These are phyloP conservation scores for Neurospora sp. DNA, from an alignment of 2,329 filamentous ascomycete species.

Conservation along the genomic window DNA sequence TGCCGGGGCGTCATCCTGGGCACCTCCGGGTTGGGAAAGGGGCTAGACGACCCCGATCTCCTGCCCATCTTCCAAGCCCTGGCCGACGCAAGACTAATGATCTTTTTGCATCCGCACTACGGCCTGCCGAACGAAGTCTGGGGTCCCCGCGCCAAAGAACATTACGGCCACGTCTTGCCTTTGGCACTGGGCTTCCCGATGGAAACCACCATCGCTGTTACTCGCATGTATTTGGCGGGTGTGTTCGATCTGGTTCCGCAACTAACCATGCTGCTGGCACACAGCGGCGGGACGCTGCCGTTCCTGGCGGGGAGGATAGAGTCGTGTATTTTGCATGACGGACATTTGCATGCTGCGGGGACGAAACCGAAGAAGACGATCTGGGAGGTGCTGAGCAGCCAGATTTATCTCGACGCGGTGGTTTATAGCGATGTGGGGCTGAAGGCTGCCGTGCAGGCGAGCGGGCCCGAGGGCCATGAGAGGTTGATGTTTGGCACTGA, in stretches of 20 bases:
- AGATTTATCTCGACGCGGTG: conserved; percentile 82
- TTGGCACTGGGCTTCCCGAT: conserved; percentile 81
- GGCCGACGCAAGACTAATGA: conserved; percentile 50
- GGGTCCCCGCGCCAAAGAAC: conserved; percentile 53
- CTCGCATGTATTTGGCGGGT: conserved; percentile 76
- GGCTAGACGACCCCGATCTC: conserved; percentile 67
- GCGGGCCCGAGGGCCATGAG: conserved; percentile 53
- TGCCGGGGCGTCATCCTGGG: conserved; percentile 84
- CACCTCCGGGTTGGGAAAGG: conserved; percentile 68
- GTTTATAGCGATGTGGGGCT: conserved; percentile 69
- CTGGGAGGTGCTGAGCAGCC: conserved; percentile 52
- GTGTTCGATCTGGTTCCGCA: conserved; percentile 68
- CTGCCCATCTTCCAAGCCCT: conserved; percentile 64
- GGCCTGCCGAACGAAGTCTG: conserved; percentile 74
- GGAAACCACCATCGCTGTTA: conserved; percentile 84
- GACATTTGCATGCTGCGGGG: conserved; percentile 57
- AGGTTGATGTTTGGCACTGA: conserved; percentile 74
- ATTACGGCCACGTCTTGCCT: conserved; percentile 81
- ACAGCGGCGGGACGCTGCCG: conserved; percentile 79
- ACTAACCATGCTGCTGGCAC: conserved; percentile 69
- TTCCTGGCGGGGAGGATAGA: conserved; percentile 84
- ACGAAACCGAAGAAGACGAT: conserved; percentile 38
- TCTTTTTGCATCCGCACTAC: conserved; percentile 90
- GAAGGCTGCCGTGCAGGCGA: conserved; percentile 59
- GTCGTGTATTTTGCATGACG: conserved; percentile 77